A percentile compares a stretch with the other conserved stretches of the same genome.
phyloP scores from a whole-genome alignment of 2,329 filamentous ascomycete genomes.

The Scedosporium dehoogii region DNA sequence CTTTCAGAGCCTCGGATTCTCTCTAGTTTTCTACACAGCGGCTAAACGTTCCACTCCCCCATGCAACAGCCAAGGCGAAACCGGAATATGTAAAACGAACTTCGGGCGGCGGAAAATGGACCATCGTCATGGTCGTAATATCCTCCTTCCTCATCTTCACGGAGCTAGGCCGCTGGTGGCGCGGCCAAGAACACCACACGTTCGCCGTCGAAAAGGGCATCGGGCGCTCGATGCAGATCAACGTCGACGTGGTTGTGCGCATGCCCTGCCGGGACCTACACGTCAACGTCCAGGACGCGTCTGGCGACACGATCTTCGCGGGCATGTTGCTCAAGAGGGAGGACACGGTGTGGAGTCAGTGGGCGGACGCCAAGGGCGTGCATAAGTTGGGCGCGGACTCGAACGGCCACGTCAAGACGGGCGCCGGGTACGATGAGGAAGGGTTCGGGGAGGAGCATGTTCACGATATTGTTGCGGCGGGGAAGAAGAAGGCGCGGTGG shows the following conservation, averaged over 20 bases:
- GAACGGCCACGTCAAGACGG: slow-evolving; percentile 44
- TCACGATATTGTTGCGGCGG: slow-evolving; percentile 75
- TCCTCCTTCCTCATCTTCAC: slow-evolving; percentile 67
- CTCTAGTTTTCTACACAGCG: too few relatives aligned
- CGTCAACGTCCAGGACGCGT: slow-evolving; percentile 93
- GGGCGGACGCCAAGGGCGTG: slow-evolving; percentile 62
- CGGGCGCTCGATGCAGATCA: slow-evolving; percentile 81
- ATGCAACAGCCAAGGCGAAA: slow-evolving; percentile 77
- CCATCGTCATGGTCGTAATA: slow-evolving; percentile 66
- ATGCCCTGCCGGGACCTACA: slow-evolving; percentile 88
- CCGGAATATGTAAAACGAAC: slow-evolving; percentile 81
- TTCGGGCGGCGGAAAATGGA: slow-evolving; percentile 86
- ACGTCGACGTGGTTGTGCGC: slow-evolving; percentile 81
- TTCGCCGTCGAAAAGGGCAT: slow-evolving; percentile 93
- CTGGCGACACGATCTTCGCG: slow-evolving; percentile 84
- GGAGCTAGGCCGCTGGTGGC: slow-evolving; percentile 76
- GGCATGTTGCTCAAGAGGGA: slow-evolving; percentile 64
- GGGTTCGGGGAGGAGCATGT: slow-evolving; percentile 75
- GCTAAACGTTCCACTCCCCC: not conserved
- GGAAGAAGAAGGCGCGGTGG: slow-evolving; percentile 53
- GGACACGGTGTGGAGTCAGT: slow-evolving; percentile 70
- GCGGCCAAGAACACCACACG: slow-evolving; percentile 72
- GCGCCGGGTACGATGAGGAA: slow-evolving; percentile 52
- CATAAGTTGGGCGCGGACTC: slow-evolving; percentile 49
- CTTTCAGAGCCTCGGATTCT: not conserved